Percentiles rank a stretch among this genome's conserved stretches.
Conservation (phyloP, 2,329 filamentous ascomycete species). For the Microdochium paspali region DNA sequence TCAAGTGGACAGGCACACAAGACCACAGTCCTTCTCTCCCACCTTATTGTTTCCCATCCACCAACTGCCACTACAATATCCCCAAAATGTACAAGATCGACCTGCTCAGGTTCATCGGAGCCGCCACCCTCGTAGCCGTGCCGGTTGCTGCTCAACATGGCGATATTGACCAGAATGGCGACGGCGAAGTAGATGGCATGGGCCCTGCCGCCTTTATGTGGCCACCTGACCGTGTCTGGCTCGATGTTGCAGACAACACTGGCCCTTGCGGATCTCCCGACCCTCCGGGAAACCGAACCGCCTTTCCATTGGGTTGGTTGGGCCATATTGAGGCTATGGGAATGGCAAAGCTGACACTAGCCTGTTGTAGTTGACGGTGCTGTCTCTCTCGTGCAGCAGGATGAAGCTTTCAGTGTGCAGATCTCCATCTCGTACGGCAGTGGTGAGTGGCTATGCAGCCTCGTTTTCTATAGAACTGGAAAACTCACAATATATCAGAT, state of each 20-base stretch:
- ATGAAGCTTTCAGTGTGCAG: slow-evolving; percentile 44
- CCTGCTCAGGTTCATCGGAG: not conserved
- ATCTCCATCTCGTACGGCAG: slow-evolving; percentile 43
- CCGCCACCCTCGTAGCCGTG: not conserved
- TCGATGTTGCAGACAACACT: slow-evolving; percentile 41
- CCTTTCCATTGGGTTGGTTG: slow-evolving; percentile 43
- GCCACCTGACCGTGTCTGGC: slow-evolving; percentile 48
- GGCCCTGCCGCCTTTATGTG: slow-evolving; percentile 38
- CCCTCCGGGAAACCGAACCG: slow-evolving; percentile 37
- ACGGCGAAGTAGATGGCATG: slow-evolving; percentile 38
- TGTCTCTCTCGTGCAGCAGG: slow-evolving; percentile 45
- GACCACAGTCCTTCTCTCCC: too few relatives aligned
- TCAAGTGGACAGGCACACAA: too few relatives aligned
- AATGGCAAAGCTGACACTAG: not conserved
- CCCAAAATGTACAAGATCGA: not conserved
- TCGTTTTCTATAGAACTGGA: too few relatives aligned
- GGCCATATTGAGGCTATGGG: not conserved
- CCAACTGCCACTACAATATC: too few relatives aligned
- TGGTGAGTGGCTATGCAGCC: too few relatives aligned
- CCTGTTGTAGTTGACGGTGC: slow-evolving; percentile 36
- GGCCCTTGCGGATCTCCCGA: slow-evolving; percentile 46
- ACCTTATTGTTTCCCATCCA: too few relatives aligned
- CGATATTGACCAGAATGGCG: not conserved
- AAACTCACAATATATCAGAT: slow-evolving; percentile 14
- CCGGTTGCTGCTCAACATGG: not conserved